These are phyloP conservation scores for Mycena crocata DNA, from an alignment of 768 basidiomycete species.

Conservation along the genomic window DNA sequence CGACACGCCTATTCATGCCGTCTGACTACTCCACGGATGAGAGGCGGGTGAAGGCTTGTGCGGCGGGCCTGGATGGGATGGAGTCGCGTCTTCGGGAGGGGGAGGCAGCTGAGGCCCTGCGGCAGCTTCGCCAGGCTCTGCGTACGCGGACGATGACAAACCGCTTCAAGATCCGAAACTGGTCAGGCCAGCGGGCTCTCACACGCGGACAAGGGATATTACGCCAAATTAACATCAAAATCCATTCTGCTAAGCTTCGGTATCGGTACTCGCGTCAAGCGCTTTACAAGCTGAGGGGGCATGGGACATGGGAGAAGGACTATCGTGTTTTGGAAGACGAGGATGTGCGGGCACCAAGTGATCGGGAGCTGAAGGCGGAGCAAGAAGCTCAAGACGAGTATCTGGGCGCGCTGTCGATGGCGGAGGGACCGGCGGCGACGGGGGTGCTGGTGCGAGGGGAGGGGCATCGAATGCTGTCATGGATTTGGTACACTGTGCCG, in stretches of 20 bases:
- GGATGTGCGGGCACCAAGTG: neutral
- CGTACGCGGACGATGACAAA: neutral
- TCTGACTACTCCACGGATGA: neutral
- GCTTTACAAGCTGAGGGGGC: neutral
- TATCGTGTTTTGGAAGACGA: neutral
- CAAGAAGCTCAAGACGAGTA: neutral
- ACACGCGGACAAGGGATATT: neutral
- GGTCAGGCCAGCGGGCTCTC: neutral
- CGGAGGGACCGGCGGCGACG: neutral
- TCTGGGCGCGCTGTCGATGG: neutral
- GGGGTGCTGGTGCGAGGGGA: neutral
- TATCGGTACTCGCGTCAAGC: slow-evolving; percentile 1
- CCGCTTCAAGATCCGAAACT: neutral
- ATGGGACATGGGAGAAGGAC: neutral
- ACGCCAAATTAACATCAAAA: neutral
- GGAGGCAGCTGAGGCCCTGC: neutral
- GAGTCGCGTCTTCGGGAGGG: neutral
- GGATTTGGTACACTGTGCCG: neutral
- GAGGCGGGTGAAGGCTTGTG: neutral
- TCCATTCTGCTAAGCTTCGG: neutral
- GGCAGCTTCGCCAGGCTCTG: neutral
- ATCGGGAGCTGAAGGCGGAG: neutral
- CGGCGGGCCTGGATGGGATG: neutral
- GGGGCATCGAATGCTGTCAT: neutral
- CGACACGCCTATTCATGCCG: neutral